Conservation (phyloP, 1,284 basidiomycete species). For the Cutaneotrichosporon cavernicola region DNA sequence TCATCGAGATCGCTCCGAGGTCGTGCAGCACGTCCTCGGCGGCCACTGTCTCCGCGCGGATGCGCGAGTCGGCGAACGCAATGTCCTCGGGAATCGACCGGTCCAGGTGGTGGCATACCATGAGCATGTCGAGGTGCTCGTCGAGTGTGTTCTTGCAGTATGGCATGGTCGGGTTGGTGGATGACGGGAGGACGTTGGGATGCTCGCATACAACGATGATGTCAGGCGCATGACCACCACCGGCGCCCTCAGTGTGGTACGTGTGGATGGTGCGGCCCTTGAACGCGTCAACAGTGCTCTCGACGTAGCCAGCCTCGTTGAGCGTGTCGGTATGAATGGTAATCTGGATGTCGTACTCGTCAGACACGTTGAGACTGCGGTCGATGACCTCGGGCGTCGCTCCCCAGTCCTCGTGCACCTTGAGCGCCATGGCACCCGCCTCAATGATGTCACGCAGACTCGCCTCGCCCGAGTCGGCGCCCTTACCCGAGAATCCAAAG, state of each 20-base stretch:
- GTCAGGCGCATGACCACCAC: conserved; percentile 95
- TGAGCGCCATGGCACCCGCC: conserved; percentile 87
- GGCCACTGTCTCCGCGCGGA: conserved; percentile 93
- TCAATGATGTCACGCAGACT: conserved; percentile 76
- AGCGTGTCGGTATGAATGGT: conserved; percentile 98
- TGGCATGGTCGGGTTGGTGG: conserved; percentile 95
- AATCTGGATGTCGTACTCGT: conserved; percentile 93
- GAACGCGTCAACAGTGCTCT: conserved; percentile 86
- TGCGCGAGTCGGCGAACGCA: conserved; percentile 95
- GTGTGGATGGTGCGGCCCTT: conserved; percentile 92
- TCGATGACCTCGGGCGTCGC: conserved; percentile 81
- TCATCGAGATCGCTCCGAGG: conserved; percentile 91
- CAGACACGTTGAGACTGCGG: conserved; percentile 75
- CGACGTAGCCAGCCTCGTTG: conserved; percentile 75
- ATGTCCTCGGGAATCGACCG: conserved; percentile 88
- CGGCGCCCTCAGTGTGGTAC: conserved; percentile 94
- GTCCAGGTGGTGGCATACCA: conserved; percentile 88
- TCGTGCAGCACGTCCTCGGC: conserved; percentile 98
- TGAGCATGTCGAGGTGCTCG: conserved; percentile 97
- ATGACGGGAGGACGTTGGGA: conserved; percentile 90
- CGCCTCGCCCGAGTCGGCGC: conserved; percentile 77
- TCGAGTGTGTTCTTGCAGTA: conserved; percentile 90
- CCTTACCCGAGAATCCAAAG: conserved; percentile 89
- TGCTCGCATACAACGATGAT: conserved; percentile 93
- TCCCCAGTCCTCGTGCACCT: conserved; percentile 99